phyloP scores from a whole-genome alignment of 495 filamentous ascomycete species.

The Talaromyces wortmannii region DNA sequence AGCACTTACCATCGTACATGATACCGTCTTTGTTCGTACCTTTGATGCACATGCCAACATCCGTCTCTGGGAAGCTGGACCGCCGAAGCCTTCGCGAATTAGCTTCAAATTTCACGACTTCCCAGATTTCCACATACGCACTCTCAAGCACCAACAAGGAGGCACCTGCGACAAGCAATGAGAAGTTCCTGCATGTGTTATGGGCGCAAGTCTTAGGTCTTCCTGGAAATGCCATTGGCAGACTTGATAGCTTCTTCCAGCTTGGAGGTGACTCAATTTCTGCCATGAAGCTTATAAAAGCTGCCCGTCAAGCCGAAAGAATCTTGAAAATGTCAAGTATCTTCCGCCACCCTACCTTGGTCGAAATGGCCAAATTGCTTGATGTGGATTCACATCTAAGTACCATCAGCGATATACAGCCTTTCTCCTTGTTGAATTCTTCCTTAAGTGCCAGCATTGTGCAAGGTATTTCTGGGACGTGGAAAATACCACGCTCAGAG shows the following conservation, averaged over 20 bases:
- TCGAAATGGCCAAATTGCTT: constrained; percentile 21
- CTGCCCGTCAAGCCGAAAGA: constrained; percentile 10
- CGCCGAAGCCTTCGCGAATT: constrained; percentile 3
- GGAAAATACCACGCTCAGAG: neutral
- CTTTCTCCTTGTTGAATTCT: neutral
- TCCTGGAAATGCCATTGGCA: constrained; percentile 6
- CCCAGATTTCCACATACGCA: constrained; percentile 2
- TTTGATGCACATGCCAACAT: constrained; percentile 4
- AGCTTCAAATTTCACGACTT: neutral
- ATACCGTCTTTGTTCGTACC: constrained; percentile 5
- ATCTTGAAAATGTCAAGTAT: constrained; percentile 26
- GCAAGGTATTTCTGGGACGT: neutral
- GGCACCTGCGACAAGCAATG: constrained; percentile 9
- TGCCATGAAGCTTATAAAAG: constrained; percentile 14
- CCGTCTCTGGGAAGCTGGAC: constrained; percentile 10
- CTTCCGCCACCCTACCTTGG: constrained; percentile 25
- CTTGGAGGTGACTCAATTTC: constrained; percentile 16
- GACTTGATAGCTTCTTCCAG: constrained; percentile 13
- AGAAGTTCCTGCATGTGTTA: constrained; percentile 16
- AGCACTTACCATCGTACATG: constrained; percentile 1
- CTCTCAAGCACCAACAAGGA: neutral
- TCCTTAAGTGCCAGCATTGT: constrained; percentile 10
- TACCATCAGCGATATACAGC: neutral
- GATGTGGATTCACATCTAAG: neutral
- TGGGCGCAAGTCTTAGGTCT: constrained; percentile 21